Percentiles rank a stretch among this genome's conserved stretches.
Evolutionary conservation across 352 stramenopile genomes (phyloP).

Genomic region (Pythium aquatile): DNA sequence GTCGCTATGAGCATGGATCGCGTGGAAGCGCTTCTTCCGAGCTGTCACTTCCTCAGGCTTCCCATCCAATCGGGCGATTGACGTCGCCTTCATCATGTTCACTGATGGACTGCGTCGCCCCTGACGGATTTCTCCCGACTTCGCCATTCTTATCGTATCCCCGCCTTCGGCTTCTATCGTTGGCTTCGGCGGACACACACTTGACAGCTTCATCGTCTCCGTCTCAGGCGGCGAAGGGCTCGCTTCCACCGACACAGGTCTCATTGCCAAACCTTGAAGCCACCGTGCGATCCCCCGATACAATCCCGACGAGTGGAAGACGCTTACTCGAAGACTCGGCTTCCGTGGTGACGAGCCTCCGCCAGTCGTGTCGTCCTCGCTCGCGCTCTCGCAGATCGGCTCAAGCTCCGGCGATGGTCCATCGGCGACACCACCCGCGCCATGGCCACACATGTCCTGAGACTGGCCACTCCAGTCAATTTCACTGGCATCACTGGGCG

Average conservation of each 20-base stretch:
- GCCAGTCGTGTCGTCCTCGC: neutral
- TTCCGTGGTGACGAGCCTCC: neutral
- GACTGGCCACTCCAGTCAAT: neutral
- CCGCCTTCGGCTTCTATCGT: constrained; percentile 13
- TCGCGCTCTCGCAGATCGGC: neutral
- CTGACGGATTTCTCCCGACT: neutral
- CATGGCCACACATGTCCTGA: neutral
- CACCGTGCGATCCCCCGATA: neutral
- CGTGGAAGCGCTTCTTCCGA: neutral
- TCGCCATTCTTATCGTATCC: neutral
- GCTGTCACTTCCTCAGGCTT: neutral
- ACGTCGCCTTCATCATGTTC: too few species aligned
- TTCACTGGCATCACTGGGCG: constrained; percentile 10
- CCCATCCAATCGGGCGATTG: neutral
- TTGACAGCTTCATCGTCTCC: neutral
- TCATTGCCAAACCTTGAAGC: too few species aligned
- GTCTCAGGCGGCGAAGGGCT: neutral
- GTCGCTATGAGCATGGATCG: neutral
- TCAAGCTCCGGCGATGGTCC: neutral
- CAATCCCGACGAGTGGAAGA: neutral
- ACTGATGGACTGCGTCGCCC: neutral
- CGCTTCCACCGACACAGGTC: neutral
- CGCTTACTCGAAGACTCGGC: neutral
- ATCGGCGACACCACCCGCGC: neutral
- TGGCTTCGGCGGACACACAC: neutral